phyloP scores from a whole-genome alignment of 2,329 filamentous ascomycete species.

The Chrysosporium keratinophilum region DNA sequence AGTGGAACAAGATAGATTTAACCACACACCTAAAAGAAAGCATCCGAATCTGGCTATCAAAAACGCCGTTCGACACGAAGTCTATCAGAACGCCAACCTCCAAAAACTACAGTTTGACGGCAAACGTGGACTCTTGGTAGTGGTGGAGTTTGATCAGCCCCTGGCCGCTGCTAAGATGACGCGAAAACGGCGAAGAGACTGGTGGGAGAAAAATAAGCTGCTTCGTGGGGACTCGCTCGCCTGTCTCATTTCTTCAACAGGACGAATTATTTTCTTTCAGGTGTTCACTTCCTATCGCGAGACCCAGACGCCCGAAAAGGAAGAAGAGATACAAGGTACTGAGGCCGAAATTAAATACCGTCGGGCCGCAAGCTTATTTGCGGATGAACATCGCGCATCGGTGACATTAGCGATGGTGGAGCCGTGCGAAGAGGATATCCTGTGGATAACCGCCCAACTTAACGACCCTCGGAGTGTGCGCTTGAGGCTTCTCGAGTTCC shows the following conservation, averaged over 20 bases:
- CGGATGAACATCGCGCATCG: slow-evolving; percentile 22
- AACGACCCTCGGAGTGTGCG: slow-evolving; percentile 11
- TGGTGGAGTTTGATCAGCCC: slow-evolving; percentile 41
- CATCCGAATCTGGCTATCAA: not conserved
- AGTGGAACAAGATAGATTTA: slow-evolving; percentile 28
- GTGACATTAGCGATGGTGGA: slow-evolving; percentile 24
- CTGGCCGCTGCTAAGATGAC: slow-evolving; percentile 16
- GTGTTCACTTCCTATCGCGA: slow-evolving; percentile 7
- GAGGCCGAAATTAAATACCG: not conserved
- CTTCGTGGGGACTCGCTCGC: slow-evolving; percentile 43
- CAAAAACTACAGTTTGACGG: slow-evolving; percentile 29
- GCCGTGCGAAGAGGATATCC: slow-evolving; percentile 19
- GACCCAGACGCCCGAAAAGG: not conserved
- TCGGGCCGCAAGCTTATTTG: slow-evolving; percentile 17
- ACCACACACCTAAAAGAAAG: slow-evolving; percentile 1
- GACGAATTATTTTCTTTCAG: slow-evolving; percentile 22
- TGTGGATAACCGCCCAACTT: slow-evolving; percentile 6
- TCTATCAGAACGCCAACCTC: slow-evolving; percentile 30
- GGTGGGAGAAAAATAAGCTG: slow-evolving; percentile 44
- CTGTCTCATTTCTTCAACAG: slow-evolving; percentile 35
- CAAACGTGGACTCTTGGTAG: slow-evolving; percentile 37
- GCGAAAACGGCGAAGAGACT: slow-evolving; percentile 33
- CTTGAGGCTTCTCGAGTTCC: slow-evolving; percentile 48
- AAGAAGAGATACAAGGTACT: not conserved
- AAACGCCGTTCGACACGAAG: slow-evolving; percentile 20